Conservation (phyloP, 1,139 yeast species). For the Diutina rugosa region DNA sequence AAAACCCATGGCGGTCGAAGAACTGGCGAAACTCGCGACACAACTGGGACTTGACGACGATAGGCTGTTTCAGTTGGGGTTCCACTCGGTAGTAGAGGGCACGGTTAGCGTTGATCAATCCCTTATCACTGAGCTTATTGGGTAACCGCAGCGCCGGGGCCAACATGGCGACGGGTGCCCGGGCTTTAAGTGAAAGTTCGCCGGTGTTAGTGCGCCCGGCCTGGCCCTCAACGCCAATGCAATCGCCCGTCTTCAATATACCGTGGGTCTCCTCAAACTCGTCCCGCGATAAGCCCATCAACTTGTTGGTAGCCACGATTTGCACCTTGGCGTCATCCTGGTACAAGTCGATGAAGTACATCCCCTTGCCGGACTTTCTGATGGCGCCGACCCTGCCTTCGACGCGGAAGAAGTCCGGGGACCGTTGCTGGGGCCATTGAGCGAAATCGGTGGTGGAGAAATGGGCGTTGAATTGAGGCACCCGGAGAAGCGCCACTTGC, state of each 20-base stretch:
- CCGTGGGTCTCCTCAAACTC: conserved; percentile 33
- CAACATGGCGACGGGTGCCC: conserved; percentile 32
- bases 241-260: conserved; percentile 58
- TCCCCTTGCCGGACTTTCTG: conserved; percentile 52
- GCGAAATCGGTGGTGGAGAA: background rate
- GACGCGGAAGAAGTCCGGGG: conserved; percentile 7
- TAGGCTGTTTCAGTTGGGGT: conserved; percentile 28
- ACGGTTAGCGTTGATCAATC: conserved; percentile 52
- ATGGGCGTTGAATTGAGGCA: background rate
- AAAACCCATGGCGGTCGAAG: conserved; percentile 40
- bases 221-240: conserved; percentile 45
- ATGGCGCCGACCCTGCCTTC: conserved; percentile 51
- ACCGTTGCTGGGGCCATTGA: background rate
- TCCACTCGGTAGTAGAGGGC: conserved; percentile 67
- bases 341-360: conserved; percentile 51
- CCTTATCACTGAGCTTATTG: conserved; percentile 38
- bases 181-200: conserved; percentile 61
- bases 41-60: conserved; percentile 43
- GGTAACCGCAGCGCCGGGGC: conserved; percentile 64
- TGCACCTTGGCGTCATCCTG: conserved; percentile 51
- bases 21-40: conserved; percentile 44
- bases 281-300: conserved; percentile 25
- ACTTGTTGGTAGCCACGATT: conserved; percentile 42
- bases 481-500: background rate
- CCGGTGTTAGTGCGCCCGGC: conserved; percentile 73